These are phyloP conservation scores for Chiua sp. DNA, from an alignment of 1,284 basidiomycete species.

Conservation along the genomic window DNA sequence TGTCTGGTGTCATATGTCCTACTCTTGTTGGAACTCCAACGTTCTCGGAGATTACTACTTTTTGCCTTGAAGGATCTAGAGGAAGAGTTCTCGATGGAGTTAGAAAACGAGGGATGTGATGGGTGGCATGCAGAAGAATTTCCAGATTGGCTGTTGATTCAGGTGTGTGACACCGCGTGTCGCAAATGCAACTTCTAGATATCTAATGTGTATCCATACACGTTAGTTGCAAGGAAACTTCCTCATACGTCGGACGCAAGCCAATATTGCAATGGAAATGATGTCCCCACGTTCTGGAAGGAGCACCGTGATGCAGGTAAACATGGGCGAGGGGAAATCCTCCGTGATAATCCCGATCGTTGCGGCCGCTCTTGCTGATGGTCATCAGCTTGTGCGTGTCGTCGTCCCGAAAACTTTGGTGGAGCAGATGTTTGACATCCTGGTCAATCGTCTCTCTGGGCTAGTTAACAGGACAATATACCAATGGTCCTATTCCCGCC, in stretches of 20 bases:
- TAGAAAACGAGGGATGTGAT: constrained; percentile 23
- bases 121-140: constrained; percentile 19
- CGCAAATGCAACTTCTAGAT: too few species aligned
- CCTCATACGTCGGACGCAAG: constrained; percentile 44
- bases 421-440: constrained; percentile 52
- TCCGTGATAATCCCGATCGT: constrained; percentile 57
- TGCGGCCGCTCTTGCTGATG: constrained; percentile 46
- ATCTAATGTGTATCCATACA: too few species aligned
- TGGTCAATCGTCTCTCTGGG: constrained; percentile 47
- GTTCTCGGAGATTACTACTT: constrained; percentile 7
- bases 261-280: constrained; percentile 48
- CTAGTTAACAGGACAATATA: constrained; percentile 51
- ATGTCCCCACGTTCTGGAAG: constrained; percentile 40
- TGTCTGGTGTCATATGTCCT: constrained; percentile 32
- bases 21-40: constrained; percentile 38
- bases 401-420: constrained; percentile 50
- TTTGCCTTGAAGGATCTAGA: not conserved
- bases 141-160: constrained; percentile 51
- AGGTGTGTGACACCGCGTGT: too few species aligned
- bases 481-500: constrained; percentile 48
- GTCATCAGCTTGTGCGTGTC: constrained; percentile 50
- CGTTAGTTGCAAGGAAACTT: constrained; percentile 49
- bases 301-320: constrained; percentile 51
- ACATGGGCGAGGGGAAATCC: constrained; percentile 63
- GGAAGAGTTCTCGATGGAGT: not conserved